Evolutionary conservation across 192 early-diverging fungal species (phyloP).

Genomic region (Dimargaris cristalligena): DNA sequence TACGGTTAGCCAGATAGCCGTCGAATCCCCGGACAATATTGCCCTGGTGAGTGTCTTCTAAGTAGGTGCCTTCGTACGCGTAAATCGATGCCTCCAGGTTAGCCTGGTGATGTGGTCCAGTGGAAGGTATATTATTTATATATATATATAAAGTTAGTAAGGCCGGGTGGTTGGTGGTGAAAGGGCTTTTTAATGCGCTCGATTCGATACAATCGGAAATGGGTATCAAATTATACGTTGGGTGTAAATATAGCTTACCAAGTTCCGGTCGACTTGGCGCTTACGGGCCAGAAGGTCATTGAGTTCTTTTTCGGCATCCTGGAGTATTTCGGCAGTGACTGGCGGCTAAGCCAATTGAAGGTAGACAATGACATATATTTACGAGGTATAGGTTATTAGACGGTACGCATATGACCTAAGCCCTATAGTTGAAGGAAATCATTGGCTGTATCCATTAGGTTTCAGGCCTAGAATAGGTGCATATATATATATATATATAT

Average conservation of each 20-base stretch:
- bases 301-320: constrained; percentile 65
- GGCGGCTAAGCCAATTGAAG: not conserved
- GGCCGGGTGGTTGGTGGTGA: not conserved
- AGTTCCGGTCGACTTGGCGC: constrained; percentile 57
- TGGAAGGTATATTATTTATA: constrained; percentile 5
- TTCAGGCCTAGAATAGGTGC: too few species aligned
- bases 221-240: not conserved
- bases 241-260: constrained; percentile 45
- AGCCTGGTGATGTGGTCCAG: constrained; percentile 17
- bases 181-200: not conserved
- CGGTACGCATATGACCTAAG: too few species aligned
- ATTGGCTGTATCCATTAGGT: too few species aligned
- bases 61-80: constrained; percentile 71
- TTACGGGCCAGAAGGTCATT: constrained; percentile 56
- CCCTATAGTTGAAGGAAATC: too few species aligned
- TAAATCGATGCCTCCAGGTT: constrained; percentile 69
- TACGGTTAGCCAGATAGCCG: constrained; percentile 52
- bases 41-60: constrained; percentile 74
- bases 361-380: too few species aligned
- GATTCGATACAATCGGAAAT: not conserved
- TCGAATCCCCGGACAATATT: constrained; percentile 85
- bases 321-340: constrained; percentile 18
- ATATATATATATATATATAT: too few species aligned
- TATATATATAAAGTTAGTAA: not conserved
- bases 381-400: too few species aligned